Evolutionary conservation across 2,329 filamentous ascomycete genomes (phyloP).

Genomic region (Lachnellula willkommii): DNA sequence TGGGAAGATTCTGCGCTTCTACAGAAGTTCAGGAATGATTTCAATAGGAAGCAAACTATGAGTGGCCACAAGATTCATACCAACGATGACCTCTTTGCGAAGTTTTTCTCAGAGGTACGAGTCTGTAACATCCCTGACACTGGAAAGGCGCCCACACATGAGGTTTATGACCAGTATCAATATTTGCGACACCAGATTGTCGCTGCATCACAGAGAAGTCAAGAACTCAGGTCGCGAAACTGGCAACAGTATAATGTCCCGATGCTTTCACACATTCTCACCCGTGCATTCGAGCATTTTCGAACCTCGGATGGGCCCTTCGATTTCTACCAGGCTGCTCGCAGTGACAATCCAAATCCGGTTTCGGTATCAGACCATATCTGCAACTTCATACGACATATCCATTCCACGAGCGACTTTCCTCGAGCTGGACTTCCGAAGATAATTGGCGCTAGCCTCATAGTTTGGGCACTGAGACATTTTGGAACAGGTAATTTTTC

Average conservation of each 20-base stretch:
- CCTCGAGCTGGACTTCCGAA: not conserved
- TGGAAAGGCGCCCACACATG: constrained; percentile 2
- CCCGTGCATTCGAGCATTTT: constrained; percentile 18
- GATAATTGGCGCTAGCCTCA: not conserved
- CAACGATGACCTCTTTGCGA: constrained; percentile 14
- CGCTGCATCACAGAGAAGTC: constrained; percentile 8
- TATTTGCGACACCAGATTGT: constrained; percentile 11
- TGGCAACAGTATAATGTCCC: constrained; percentile 18
- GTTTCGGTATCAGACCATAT: constrained; percentile 14
- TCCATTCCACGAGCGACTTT: not conserved
- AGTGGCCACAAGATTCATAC: constrained; percentile 7
- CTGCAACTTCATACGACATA: constrained; percentile 17
- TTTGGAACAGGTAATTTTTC: constrained; percentile 4
- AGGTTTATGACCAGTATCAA: constrained; percentile 13
- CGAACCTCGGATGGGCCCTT: constrained; percentile 15
- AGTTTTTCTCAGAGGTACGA: constrained; percentile 17
- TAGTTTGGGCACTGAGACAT: constrained; percentile 6
- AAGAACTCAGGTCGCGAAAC: constrained; percentile 7
- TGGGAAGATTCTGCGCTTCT: constrained; percentile 6
- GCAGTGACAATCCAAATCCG: constrained; percentile 17
- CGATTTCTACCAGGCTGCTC: constrained; percentile 17
- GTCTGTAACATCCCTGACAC: constrained; percentile 17
- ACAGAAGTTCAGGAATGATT: constrained; percentile 7
- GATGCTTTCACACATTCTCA: constrained; percentile 17
- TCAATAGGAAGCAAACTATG: constrained; percentile 5